Conservation (phyloP, 345 rosid species). For the Aquilaria yunnanensis region DNA sequence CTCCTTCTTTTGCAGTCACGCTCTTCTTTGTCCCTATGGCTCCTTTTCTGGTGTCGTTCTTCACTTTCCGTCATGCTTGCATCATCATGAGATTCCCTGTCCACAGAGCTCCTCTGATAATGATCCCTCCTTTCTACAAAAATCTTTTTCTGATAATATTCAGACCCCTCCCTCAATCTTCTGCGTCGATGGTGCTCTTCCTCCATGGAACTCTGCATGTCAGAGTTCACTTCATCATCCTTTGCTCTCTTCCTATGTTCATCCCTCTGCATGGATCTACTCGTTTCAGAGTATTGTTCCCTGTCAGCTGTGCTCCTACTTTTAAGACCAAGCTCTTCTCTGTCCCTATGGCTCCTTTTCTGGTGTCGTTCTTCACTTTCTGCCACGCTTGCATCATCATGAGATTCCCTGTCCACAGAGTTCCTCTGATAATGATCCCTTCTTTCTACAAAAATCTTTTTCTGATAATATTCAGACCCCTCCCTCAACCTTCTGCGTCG, state of each 20-base stretch:
- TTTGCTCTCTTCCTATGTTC: conserved; percentile 19
- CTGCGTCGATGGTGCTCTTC: conserved; percentile 13
- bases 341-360: conserved; percentile 25
- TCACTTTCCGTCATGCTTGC: conserved; percentile 19
- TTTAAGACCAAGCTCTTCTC: neutral
- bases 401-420: conserved; percentile 27
- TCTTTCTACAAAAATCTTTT: conserved; percentile 13
- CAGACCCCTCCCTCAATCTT: conserved; percentile 22
- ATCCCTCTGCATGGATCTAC: conserved; percentile 25
- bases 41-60: conserved; percentile 23
- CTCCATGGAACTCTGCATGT: conserved; percentile 2
- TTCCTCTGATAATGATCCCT: conserved; percentile 17
- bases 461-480: conserved; percentile 19
- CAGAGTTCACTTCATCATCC: conserved; percentile 20
- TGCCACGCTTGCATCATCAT: conserved; percentile 9
- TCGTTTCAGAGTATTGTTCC: conserved; percentile 12
- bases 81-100: conserved; percentile 25
- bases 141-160: conserved; percentile 14
- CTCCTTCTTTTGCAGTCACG: conserved; percentile 18
- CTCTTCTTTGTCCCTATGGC: conserved; percentile 18
- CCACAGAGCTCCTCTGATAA: conserved; percentile 18
- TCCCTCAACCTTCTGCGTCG: conserved; percentile 11
- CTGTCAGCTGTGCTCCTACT: conserved; percentile 4
- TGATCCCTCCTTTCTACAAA: conserved; percentile 14
- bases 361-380: conserved; percentile 25